Evolutionary conservation across 1,284 basidiomycete species (phyloP).

Genomic region (Caloboletus inedulis): DNA sequence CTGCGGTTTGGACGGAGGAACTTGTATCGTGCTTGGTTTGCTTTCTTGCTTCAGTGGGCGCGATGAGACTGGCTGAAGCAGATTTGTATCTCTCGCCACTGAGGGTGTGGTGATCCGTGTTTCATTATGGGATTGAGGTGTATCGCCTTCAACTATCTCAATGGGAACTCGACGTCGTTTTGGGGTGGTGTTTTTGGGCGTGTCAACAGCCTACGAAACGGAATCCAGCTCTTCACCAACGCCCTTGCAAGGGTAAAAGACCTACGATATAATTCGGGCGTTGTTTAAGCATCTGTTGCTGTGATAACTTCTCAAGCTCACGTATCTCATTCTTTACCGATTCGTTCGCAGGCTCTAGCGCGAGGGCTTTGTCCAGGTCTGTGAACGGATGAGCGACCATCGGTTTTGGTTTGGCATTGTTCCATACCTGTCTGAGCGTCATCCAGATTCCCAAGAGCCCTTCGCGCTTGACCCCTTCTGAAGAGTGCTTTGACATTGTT

Average conservation of each 20-base stretch:
- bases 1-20: slow-evolving; percentile 22
- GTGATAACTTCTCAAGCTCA: slow-evolving; percentile 41
- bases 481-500: slow-evolving; percentile 71
- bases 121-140: slow-evolving; percentile 3
- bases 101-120: background rate
- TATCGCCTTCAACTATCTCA: slow-evolving; percentile 52
- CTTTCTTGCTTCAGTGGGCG: slow-evolving; percentile 19
- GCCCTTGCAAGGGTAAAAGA: background rate
- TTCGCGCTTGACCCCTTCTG: slow-evolving; percentile 65
- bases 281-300: slow-evolving; percentile 32
- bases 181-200: slow-evolving; percentile 15
- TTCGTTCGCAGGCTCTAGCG: slow-evolving; percentile 57
- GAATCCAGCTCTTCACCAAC: slow-evolving; percentile 6
- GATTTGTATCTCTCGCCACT: slow-evolving; percentile 3
- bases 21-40: slow-evolving; percentile 5
- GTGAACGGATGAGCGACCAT: slow-evolving; percentile 9
- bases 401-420: background rate
- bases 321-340: slow-evolving; percentile 54
- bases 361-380: slow-evolving; percentile 61
- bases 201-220: slow-evolving; percentile 12
- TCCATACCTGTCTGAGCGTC: slow-evolving; percentile 58
- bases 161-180: slow-evolving; percentile 67
- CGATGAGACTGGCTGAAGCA: slow-evolving; percentile 33
- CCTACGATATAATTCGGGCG: slow-evolving; percentile 26
- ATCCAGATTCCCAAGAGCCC: slow-evolving; percentile 45